Evolutionary conservation across 805 yeast species (phyloP), one percentile per base, ranked within the genome.

Genomic region (Lipomyces starkeyi): DNA sequence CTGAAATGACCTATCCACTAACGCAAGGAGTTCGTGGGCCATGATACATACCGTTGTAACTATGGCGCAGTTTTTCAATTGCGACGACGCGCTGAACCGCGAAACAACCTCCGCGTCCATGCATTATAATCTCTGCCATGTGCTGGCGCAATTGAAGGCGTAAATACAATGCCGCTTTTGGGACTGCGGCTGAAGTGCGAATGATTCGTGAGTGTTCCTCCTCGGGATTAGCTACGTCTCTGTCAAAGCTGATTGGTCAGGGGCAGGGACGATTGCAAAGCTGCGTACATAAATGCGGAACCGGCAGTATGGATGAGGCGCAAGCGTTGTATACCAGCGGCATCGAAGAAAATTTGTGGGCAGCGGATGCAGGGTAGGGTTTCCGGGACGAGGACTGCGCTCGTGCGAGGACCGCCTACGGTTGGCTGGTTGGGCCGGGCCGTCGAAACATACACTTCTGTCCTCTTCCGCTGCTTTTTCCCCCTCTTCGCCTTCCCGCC

Each of bases 401-500:
- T 17, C 9, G 49, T 4, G 49, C 49, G 22, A 17, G 49, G 49
- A n/a, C 9, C 49, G 49, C 49, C 22, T 43, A 43, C 49, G 49
- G 49, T 43, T 43, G 49, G 49, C 49, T 43, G 49, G 49, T n/a
- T n/a, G 49, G 22, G 49, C 49, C 49, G 22, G 49, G 49, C 49
- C 49, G 49, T n/a, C 49, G 49, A 43, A n/a, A 43, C 49, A 43
- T n/a, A 17, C 49, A 43, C 59, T n/a, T 43, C 49, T 43, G 49
- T 43, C 27, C 58, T 59, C 63, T 37, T 37, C 56, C 60, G 34
- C 63, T 22, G 27, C 40, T 20, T 32, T 20, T 34, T 20, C 29
- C 56, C 56, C 11, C 29, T 22, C 59, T 43, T 22, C 63, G 32
- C 53, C 35, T 53, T 34, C 40, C 17, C 35, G 60, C 54, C 63